Evolutionary conservation across 2,329 filamentous ascomycete genomes (phyloP).

Genomic region (Incumbomyces lentus): DNA sequence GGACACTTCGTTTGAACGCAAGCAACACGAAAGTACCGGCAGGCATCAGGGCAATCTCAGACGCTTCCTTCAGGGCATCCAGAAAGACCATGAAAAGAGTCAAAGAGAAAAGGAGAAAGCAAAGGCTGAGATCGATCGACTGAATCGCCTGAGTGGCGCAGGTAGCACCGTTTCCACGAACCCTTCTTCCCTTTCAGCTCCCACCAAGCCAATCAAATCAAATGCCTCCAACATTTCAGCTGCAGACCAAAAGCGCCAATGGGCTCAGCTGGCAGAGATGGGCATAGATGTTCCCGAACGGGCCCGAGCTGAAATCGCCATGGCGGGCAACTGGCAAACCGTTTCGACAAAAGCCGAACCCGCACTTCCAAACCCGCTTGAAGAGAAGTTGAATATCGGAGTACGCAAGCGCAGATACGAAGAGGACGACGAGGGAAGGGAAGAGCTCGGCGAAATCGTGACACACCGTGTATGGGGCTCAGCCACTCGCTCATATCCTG

Average conservation of each 20-base stretch:
- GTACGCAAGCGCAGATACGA: slow-evolving; percentile 37
- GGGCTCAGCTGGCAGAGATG: slow-evolving; percentile 77
- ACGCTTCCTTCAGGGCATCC: slow-evolving; percentile 78
- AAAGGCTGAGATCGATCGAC: slow-evolving; percentile 70
- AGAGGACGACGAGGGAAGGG: slow-evolving; percentile 32
- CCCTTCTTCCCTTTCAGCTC: slow-evolving; percentile 23
- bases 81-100: slow-evolving; percentile 71
- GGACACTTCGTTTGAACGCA: slow-evolving; percentile 81
- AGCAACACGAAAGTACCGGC: slow-evolving; percentile 77
- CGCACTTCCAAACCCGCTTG: slow-evolving; percentile 16
- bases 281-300: slow-evolving; percentile 76
- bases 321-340: slow-evolving; percentile 79
- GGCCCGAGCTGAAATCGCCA: slow-evolving; percentile 68
- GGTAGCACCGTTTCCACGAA: slow-evolving; percentile 26
- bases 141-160: slow-evolving; percentile 62
- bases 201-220: slow-evolving; percentile 20
- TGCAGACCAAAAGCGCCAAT: slow-evolving; percentile 67
- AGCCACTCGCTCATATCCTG: slow-evolving; percentile 31
- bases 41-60: slow-evolving; percentile 80
- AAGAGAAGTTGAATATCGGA: slow-evolving; percentile 34
- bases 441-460: slow-evolving; percentile 25
- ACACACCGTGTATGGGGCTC: slow-evolving; percentile 36
- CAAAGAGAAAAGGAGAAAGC: slow-evolving; percentile 73
- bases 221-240: slow-evolving; percentile 34
- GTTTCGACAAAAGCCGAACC: slow-evolving; percentile 40